These are phyloP conservation scores for Aotearoamyces nothofagi DNA, from an alignment of 2,329 filamentous ascomycete species.

Conservation along the genomic window DNA sequence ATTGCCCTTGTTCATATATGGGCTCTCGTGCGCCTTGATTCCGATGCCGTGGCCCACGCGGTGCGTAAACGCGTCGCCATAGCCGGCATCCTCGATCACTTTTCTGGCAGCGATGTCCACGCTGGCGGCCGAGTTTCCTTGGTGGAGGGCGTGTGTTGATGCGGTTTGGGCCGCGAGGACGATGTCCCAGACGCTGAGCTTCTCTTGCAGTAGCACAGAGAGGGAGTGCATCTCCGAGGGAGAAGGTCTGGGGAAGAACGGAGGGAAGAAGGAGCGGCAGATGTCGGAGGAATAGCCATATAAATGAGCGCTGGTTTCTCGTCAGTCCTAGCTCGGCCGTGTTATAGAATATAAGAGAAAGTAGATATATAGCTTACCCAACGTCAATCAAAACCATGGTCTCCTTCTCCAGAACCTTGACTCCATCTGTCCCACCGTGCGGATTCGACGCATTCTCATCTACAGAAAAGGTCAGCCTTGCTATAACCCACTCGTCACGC, in stretches of 20 bases:
- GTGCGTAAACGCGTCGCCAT: slow-evolving; percentile 43
- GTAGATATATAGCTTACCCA: slow-evolving; percentile 18
- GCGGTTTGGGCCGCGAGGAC: slow-evolving; percentile 47
- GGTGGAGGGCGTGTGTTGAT: slow-evolving; percentile 32
- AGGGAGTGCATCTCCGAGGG: slow-evolving; percentile 4
- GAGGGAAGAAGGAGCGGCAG: slow-evolving; percentile 42
- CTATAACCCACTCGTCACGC: no score
- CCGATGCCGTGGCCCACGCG: slow-evolving; percentile 49
- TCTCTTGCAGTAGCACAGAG: slow-evolving; percentile 23
- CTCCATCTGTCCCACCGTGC: slow-evolving; percentile 25
- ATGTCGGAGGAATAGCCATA: slow-evolving; percentile 49
- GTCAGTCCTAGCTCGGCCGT: slow-evolving; percentile 1
- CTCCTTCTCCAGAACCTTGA: slow-evolving; percentile 33
- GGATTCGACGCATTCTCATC: slow-evolving; percentile 25
- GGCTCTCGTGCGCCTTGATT: slow-evolving; percentile 51
- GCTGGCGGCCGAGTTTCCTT: slow-evolving; percentile 37
- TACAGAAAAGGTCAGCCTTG: slow-evolving; percentile 3
- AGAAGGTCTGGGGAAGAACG: slow-evolving; percentile 18
- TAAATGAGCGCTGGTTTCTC: slow-evolving; percentile 32
- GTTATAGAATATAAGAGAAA: no score
- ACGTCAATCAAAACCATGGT: slow-evolving; percentile 49
- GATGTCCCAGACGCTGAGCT: slow-evolving; percentile 41
- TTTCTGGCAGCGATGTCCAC: slow-evolving; percentile 44
- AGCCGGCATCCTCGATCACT: slow-evolving; percentile 41
- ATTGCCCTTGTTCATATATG: slow-evolving; percentile 50